Percentiles rank a stretch among this genome's conserved stretches.
phyloP scores from a whole-genome alignment of 2,329 filamentous ascomycete genomes.

The Alternaria rosae region DNA sequence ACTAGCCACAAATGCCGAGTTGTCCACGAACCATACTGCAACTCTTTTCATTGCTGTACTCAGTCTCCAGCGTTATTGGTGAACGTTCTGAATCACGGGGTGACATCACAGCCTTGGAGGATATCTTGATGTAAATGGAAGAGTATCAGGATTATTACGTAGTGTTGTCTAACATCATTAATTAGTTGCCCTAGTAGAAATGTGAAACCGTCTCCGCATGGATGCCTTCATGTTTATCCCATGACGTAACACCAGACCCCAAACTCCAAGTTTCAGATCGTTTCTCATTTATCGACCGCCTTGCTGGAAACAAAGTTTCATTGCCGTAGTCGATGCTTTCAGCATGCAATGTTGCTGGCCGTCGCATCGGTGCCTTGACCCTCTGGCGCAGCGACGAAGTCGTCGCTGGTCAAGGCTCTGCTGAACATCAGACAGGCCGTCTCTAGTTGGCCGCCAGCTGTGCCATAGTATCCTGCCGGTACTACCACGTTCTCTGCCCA shows the following conservation, averaged over 20 bases:
- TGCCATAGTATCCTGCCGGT: constrained; percentile 46
- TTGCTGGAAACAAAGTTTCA: background rate
- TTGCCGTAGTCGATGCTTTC: background rate
- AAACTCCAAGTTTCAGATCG: background rate
- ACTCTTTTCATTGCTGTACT: background rate
- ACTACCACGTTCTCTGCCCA: constrained; percentile 49
- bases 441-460: constrained; percentile 36
- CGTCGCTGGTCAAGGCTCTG: constrained; percentile 26
- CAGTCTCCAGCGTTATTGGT: background rate
- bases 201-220: background rate
- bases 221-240: background rate
- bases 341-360: constrained; percentile 46
- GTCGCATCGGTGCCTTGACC: constrained; percentile 43
- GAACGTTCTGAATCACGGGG: background rate
- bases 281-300: background rate
- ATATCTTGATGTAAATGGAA: background rate
- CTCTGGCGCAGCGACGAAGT: constrained; percentile 40
- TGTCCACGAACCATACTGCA: background rate
- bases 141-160: background rate
- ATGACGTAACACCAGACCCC: background rate
- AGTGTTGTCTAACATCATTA: background rate
- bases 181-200: background rate
- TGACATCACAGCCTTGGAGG: background rate
- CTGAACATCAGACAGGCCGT: constrained; percentile 51
- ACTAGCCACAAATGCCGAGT: background rate